Percentiles rank a stretch among this genome's conserved stretches.
These are phyloP conservation scores for Colletotrichum lini DNA, from an alignment of 2,329 filamentous ascomycete species.

Conservation along the genomic window DNA sequence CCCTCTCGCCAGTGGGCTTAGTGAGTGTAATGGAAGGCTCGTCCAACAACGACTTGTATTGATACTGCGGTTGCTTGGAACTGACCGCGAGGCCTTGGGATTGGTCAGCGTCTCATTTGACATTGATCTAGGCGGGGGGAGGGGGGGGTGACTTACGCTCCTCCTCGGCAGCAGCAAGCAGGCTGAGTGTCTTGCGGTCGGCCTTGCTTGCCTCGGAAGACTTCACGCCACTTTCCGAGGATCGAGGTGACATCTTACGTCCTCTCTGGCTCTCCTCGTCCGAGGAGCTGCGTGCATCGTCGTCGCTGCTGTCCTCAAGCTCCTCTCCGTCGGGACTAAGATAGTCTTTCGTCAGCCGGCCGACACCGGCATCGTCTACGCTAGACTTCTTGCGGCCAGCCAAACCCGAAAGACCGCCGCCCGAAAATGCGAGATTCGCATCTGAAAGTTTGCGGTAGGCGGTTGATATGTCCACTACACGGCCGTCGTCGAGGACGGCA, in stretches of 20 bases:
- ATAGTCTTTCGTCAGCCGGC: constrained; percentile 78
- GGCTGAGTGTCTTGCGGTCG: constrained; percentile 66
- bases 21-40: constrained; percentile 78
- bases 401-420: constrained; percentile 74
- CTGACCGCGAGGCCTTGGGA: constrained; percentile 67
- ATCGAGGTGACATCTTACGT: constrained; percentile 68
- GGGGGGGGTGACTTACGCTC: constrained; percentile 72
- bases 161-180: constrained; percentile 83
- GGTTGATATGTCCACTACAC: constrained; percentile 75
- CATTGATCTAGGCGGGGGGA: not conserved
- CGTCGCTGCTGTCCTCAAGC: constrained; percentile 78
- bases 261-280: constrained; percentile 78
- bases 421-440: constrained; percentile 75
- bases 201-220: constrained; percentile 53
- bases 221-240: constrained; percentile 58
- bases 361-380: constrained; percentile 58
- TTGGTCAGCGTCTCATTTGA: constrained; percentile 44
- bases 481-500: constrained; percentile 72
- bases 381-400: constrained; percentile 68
- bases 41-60: constrained; percentile 75
- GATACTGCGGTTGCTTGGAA: constrained; percentile 63
- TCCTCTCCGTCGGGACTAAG: constrained; percentile 76
- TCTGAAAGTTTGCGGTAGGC: constrained; percentile 82
- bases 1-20: constrained; percentile 72
- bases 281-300: constrained; percentile 75